Evolutionary conservation across 169 alveolate species (phyloP).

Genomic region (Hammondia hammondi): DNA sequence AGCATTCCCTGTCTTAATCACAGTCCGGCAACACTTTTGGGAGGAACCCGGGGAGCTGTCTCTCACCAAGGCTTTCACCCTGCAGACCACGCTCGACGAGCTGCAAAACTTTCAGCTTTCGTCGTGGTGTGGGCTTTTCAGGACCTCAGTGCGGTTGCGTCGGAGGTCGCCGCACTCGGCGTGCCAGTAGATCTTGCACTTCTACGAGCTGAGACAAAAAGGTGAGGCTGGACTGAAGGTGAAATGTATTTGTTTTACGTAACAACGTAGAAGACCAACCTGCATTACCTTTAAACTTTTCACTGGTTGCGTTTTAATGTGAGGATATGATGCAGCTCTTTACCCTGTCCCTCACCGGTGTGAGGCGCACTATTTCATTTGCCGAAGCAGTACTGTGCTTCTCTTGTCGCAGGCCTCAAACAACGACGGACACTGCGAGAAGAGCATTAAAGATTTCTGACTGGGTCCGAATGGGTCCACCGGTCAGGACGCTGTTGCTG

Average conservation of each 20-base stretch:
- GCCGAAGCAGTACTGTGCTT: too few species aligned
- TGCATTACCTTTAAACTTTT: too few species aligned
- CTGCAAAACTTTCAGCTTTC: background rate
- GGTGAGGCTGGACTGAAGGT: background rate
- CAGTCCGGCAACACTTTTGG: background rate
- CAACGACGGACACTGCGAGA: background rate
- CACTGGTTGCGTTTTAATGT: too few species aligned
- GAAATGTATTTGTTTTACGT: background rate
- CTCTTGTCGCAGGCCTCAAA: too few species aligned
- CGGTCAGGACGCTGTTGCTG: background rate
- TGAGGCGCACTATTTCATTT: too few species aligned
- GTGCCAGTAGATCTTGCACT: constrained; percentile 8
- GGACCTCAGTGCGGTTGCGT: background rate
- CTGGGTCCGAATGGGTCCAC: background rate
- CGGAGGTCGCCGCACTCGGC: constrained; percentile 40
- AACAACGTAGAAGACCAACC: too few species aligned
- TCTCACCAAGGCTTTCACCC: background rate
- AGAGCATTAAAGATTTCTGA: background rate
- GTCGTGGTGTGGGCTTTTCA: background rate
- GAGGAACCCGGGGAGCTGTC: background rate
- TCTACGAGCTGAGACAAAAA: background rate
- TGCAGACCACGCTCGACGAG: background rate
- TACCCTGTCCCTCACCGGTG: too few species aligned
- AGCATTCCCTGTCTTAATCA: too few species aligned
- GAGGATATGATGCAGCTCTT: too few species aligned